phyloP scores from a whole-genome alignment of 257 asterid species.

The Solanum ossicruentum region DNA sequence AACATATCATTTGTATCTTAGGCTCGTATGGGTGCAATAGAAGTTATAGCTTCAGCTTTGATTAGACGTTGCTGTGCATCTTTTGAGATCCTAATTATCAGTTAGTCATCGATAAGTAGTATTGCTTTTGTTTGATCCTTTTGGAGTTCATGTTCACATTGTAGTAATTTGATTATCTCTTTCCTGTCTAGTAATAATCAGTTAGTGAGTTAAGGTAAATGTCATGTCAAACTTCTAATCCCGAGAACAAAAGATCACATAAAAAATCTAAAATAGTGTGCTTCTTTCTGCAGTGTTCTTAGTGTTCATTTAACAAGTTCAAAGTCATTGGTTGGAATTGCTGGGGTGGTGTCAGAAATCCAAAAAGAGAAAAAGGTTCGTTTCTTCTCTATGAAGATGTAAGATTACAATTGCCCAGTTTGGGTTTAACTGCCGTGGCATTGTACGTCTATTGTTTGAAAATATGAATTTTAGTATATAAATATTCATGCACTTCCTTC shows the following conservation, averaged over 20 bases:
- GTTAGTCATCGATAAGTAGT: neutral
- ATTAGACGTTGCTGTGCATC: neutral
- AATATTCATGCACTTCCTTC: neutral
- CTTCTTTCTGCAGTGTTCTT: constrained; percentile 52
- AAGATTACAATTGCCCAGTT: neutral
- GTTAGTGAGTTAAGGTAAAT: neutral
- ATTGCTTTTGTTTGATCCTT: neutral
- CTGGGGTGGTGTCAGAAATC: constrained; percentile 88
- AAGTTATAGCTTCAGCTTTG: neutral
- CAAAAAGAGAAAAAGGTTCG: constrained; percentile 89
- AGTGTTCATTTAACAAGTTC: constrained; percentile 94
- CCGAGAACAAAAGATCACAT: neutral
- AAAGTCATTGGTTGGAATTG: constrained; percentile 88
- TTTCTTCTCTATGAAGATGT: neutral
- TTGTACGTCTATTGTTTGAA: neutral
- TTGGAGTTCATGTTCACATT: neutral
- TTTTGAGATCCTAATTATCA: neutral
- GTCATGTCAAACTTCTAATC: neutral
- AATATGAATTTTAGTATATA: neutral
- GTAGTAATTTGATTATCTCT: neutral
- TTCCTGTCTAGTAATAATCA: neutral
- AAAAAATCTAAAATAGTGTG: neutral
- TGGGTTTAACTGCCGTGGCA: neutral
- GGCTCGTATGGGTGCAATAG: neutral
- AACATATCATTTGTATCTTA: neutral